Conservation (phyloP, 1,284 basidiomycete genomes). For the Hymenochaete sp. region DNA sequence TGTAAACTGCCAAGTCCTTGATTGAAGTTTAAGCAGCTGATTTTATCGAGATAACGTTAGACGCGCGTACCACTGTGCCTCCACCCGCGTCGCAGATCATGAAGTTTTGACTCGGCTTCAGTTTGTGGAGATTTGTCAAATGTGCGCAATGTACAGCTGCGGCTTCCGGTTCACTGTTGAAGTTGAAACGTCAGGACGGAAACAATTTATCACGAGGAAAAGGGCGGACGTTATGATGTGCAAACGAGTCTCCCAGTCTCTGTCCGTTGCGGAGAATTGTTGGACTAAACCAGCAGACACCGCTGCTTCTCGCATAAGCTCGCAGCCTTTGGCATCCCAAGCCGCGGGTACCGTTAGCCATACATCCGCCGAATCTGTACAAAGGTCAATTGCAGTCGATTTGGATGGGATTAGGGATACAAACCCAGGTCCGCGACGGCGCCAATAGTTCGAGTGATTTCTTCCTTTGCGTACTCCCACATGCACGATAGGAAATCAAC, state of each 20-base stretch:
- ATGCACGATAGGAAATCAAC: constrained; percentile 70
- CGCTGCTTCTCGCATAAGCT: constrained; percentile 74
- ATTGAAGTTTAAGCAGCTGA: constrained; percentile 10
- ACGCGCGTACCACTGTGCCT: constrained; percentile 53
- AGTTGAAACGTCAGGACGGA: not conserved
- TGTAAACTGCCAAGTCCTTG: constrained; percentile 67
- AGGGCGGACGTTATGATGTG: constrained; percentile 60
- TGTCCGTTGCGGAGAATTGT: constrained; percentile 59
- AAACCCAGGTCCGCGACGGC: constrained; percentile 71
- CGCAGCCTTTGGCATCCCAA: constrained; percentile 75
- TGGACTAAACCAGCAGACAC: constrained; percentile 70
- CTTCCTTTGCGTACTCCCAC: constrained; percentile 77
- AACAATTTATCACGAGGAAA: constrained; percentile 6
- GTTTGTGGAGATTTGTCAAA: constrained; percentile 64
- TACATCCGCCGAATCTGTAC: constrained; percentile 66
- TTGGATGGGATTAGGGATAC: constrained; percentile 7
- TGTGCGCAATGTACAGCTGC: constrained; percentile 78
- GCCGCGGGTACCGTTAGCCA: constrained; percentile 78
- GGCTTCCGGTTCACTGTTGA: constrained; percentile 64
- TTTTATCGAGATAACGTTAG: constrained; percentile 22
- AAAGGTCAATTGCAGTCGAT: not conserved
- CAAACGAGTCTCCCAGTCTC: constrained; percentile 65
- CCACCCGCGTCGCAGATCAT: constrained; percentile 78
- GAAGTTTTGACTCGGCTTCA: constrained; percentile 70
- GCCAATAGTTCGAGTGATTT: constrained; percentile 76